Base-by-base conservation (phyloP, 2,329 filamentous ascomycete species). In the Xylaria sp. region DNA sequence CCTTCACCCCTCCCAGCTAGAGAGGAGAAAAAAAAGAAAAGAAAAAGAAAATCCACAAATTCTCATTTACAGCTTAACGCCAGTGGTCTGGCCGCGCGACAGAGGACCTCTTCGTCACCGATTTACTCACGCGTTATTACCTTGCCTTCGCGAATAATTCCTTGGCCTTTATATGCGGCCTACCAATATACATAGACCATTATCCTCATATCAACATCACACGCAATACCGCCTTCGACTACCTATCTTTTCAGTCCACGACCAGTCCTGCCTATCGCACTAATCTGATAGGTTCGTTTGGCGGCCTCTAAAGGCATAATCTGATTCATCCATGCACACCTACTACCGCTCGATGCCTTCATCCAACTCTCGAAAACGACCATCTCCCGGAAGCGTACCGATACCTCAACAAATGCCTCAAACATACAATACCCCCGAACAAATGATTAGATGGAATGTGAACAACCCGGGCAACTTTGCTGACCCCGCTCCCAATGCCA, bases 381-480 rank as follows among this genome's bases (percentile, higher is more conserved):
- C 70, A 65, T 69, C 71, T 55, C 71, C 70, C 42, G 71, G 71
- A 62, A 71, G 63, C 56, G 44, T 69, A 59, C 70, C 71, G 3
- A 66, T 69, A 59, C 68, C 62, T 57, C 75, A 76, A 34, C 76
- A 75, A 65, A 74, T 80, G 69, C 77, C 80, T 59, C 71, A 73
- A 51, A 66, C 74, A 18, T 76, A 73, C 63, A 75, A 65, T 72
- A 58, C 70, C 60, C 72, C 72, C 71, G 80, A 81, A 52, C 80
- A 82, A 71, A 79, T 82, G 64, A 67, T 83, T 51, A 78, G 80
- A 71, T 85, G 82, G 82, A 80, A 77, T 60, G 76, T 78, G 60
- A 77, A 75, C 55, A 71, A 69, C 63, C 64, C 72, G 48, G 68
- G 64, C 13, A 64, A 60, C 52, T 68, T 70, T 53, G 66, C 71